Evolutionary conservation across 2,329 filamentous ascomycete species (phyloP).

Genomic region (Alternaria postmessia): DNA sequence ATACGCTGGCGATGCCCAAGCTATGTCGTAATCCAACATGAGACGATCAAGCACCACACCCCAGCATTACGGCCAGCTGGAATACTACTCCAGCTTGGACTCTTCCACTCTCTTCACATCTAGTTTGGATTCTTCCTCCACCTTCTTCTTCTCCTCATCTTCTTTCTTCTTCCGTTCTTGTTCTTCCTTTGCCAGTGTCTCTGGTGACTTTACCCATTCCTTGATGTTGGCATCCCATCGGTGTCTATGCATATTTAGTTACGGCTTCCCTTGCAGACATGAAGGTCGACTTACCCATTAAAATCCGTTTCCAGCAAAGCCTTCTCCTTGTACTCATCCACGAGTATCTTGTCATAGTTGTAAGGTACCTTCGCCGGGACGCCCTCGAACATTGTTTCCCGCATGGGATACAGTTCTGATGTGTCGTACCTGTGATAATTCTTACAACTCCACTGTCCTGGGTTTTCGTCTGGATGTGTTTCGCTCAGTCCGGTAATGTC

Average conservation of each 20-base stretch:
- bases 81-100: slow-evolving; percentile 29
- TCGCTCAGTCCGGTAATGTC: slow-evolving; percentile 82
- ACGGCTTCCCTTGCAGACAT: not conserved
- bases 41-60: not conserved
- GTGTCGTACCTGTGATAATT: slow-evolving; percentile 77
- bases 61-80: slow-evolving; percentile 25
- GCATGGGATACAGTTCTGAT: slow-evolving; percentile 78
- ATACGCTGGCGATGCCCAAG: slow-evolving; percentile 6
- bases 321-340: slow-evolving; percentile 70
- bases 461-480: slow-evolving; percentile 65
- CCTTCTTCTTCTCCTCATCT: slow-evolving; percentile 16
- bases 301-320: slow-evolving; percentile 68
- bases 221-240: slow-evolving; percentile 66
- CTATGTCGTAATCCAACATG: slow-evolving; percentile 8
- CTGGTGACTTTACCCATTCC: slow-evolving; percentile 63
- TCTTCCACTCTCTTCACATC: slow-evolving; percentile 19
- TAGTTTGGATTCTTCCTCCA: slow-evolving; percentile 9
- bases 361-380: slow-evolving; percentile 74
- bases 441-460: slow-evolving; percentile 80
- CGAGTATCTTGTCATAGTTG: slow-evolving; percentile 70
- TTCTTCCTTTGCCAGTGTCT: slow-evolving; percentile 24
- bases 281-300: slow-evolving; percentile 59
- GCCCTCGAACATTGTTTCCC: slow-evolving; percentile 77
- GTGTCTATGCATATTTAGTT: slow-evolving; percentile 58
- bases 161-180: slow-evolving; percentile 19